phyloP scores from a whole-genome alignment of 306 rosid species.

The Trifolium dubium region DNA sequence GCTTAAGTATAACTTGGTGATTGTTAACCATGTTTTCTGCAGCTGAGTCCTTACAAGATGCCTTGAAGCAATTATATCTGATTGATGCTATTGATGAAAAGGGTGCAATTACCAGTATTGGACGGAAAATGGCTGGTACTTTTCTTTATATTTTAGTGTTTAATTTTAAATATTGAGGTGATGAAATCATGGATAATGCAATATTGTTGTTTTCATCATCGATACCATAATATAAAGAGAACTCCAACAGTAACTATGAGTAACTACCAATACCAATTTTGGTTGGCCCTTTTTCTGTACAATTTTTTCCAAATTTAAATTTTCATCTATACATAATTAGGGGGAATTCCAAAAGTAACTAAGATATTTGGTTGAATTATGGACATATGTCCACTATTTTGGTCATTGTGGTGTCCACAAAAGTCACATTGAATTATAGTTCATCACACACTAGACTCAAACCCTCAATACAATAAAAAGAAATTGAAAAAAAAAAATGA shows the following conservation, averaged over 20 bases:
- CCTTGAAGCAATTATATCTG: constrained; percentile 90
- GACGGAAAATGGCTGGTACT: constrained; percentile 93
- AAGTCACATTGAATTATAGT: neutral
- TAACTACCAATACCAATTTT: neutral
- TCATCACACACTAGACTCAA: neutral
- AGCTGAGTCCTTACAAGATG: constrained; percentile 92
- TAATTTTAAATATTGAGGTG: constrained; percentile 21
- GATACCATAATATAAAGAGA: neutral
- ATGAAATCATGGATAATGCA: constrained; percentile 24
- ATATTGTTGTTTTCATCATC: constrained; percentile 1
- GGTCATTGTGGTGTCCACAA: neutral
- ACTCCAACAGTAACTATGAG: neutral
- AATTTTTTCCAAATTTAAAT: neutral
- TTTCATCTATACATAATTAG: neutral
- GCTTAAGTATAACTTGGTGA: constrained; percentile 27
- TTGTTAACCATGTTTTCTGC: constrained; percentile 55
- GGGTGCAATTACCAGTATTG: constrained; percentile 80
- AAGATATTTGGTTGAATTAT: neutral
- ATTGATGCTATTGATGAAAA: constrained; percentile 90
- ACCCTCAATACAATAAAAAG: neutral
- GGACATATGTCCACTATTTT: neutral
- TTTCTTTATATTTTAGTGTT: constrained; percentile 35
- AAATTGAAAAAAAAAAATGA: no score
- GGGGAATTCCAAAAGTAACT: neutral
- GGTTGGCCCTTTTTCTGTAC: constrained; percentile 11